phyloP scores from a whole-genome alignment of 495 filamentous ascomycete species.

The Emericellopsis terricola region DNA sequence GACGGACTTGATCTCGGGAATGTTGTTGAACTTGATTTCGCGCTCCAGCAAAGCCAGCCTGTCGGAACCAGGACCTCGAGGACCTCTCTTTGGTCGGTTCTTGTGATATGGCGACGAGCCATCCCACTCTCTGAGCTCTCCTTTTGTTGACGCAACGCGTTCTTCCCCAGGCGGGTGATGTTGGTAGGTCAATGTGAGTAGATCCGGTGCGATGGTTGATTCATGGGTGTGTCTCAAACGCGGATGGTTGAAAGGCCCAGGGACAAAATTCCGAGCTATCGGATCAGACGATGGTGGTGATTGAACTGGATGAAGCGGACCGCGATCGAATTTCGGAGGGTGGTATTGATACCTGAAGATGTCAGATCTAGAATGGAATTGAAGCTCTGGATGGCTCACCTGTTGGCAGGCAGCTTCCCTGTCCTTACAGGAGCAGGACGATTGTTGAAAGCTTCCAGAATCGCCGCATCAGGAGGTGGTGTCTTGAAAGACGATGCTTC shows the following conservation, averaged over 20 bases:
- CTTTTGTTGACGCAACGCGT: conserved; percentile 31
- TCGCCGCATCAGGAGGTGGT: not conserved
- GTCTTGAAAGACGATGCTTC: not conserved
- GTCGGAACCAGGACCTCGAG: conserved; percentile 36
- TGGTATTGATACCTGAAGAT: conserved; percentile 68
- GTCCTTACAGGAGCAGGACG: too few species aligned
- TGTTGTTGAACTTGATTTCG: conserved; percentile 66
- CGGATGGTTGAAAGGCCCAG: conserved; percentile 80
- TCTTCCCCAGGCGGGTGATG: conserved; percentile 57
- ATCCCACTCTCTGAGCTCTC: conserved; percentile 68
- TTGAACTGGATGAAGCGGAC: conserved; percentile 82
- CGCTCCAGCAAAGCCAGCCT: conserved; percentile 53
- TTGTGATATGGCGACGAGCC: conserved; percentile 84
- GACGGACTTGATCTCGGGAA: conserved; percentile 66
- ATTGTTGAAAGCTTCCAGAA: not conserved
- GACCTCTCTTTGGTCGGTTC: conserved; percentile 68
- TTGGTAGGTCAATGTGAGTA: conserved; percentile 73
- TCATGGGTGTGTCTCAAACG: conserved; percentile 82
- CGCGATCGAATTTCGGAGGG: conserved; percentile 82
- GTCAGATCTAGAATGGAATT: not conserved
- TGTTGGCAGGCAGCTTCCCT: conserved; percentile 22
- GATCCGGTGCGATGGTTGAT: conserved; percentile 70
- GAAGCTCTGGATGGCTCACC: conserved; percentile 26
- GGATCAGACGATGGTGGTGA: conserved; percentile 70
- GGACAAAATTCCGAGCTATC: conserved; percentile 71